Conservation (phyloP, 768 basidiomycete species). For the Tylopilus plumbeoviolaceoides region DNA sequence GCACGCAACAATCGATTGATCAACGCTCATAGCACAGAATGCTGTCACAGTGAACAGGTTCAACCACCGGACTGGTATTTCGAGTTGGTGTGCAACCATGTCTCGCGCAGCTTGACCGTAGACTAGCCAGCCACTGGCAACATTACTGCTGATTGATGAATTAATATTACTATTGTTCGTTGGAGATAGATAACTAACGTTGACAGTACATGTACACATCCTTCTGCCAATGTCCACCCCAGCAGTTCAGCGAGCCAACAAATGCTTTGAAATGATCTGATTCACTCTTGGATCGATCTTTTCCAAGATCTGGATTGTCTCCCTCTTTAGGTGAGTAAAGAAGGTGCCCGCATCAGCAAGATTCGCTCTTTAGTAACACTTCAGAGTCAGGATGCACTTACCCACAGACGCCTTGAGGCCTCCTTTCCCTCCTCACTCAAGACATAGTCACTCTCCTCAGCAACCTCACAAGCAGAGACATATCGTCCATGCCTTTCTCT, state of each 20-base stretch:
- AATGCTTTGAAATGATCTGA: conserved; percentile 22
- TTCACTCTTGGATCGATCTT: conserved; percentile 28
- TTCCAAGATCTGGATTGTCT: conserved; percentile 26
- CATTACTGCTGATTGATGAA: no score
- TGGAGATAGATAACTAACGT: no score
- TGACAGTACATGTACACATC: no score
- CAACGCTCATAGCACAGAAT: no score
- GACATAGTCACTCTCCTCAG: conserved; percentile 32
- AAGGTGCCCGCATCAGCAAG: not conserved
- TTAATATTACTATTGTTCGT: no score
- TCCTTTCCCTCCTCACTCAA: conserved; percentile 30
- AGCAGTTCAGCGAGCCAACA: conserved; percentile 13
- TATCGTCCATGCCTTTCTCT: conserved; percentile 15
- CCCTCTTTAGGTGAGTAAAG: conserved; percentile 13
- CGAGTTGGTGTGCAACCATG: no score
- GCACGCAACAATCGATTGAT: no score
- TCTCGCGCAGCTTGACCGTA: no score
- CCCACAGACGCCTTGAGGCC: conserved; percentile 32
- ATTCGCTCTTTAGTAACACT: not conserved
- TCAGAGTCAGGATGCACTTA: conserved; percentile 10
- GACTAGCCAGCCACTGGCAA: no score
- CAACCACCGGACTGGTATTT: no score
- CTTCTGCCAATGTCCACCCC: no score
- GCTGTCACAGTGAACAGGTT: no score
- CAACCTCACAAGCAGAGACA: conserved; percentile 22